Evolutionary conservation across 352 stramenopile species (phyloP), one percentile per base, ranked within the genome.

Genomic region (Phytophthora macrochlamydospora): DNA sequence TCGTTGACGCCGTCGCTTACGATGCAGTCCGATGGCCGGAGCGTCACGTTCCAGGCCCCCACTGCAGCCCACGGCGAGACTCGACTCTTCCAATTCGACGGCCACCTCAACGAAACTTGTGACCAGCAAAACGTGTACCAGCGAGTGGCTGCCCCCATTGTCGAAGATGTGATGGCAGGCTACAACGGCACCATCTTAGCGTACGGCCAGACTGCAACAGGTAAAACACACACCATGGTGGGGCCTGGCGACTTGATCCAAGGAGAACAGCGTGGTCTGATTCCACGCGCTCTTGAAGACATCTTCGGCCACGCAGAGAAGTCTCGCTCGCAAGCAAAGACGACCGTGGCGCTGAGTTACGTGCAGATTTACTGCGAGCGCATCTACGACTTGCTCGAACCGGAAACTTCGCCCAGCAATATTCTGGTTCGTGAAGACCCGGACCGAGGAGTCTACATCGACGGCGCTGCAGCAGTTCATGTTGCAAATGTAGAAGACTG

Each of bases 301-400:
- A 82, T 91, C 24, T 91, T 93, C 50, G 49, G 69, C 59, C 56
- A 57, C 6, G 76, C 70, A 13, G 71, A 82, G 18, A 70, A 70
- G 30, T 62, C 64, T 1, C 62, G 70, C 3, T 67, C 69, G 6
- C 55, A 60, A 2, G 61, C 49, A 3, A 85, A 75, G 62, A 88
- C 78, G n/a, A 79, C 59, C 14, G 57, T 92, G 14, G 79, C 76
- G 5, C 44, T 90, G 18, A 93, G 83, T 54, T 93, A 89, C 57
- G 83, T 91, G 35, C 81, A 93, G 75, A 89, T 93, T 43, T 93
- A 93, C 72, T 92, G 83, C 67, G 85, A 92, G 61, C 83, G 83
- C n/a, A 75, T 93, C 33, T 88, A 83, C 40, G 85, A 93, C 49
- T 59, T 93, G 55, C 69, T 92, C 14, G 74, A 78, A 33, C 81